A percentile compares a stretch with the other conserved stretches of the same genome.
phyloP scores from a whole-genome alignment of 2,329 filamentous ascomycete species.

The Ceratocystis harringtonii region DNA sequence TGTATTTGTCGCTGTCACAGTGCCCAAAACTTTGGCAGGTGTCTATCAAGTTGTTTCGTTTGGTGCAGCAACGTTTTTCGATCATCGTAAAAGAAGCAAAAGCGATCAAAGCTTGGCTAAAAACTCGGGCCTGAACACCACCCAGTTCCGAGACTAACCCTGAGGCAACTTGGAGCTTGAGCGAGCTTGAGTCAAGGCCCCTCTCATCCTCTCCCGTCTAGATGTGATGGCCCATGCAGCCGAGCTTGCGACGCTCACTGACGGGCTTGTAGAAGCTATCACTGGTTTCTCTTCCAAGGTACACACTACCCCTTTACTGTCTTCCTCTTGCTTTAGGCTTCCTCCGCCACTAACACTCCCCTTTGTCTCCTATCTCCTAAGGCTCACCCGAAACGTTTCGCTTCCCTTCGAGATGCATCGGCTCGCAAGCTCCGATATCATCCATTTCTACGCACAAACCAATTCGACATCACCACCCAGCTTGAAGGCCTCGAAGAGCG shows the following conservation, averaged over 20 bases:
- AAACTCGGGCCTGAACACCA: too few relatives aligned
- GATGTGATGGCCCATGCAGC: slow-evolving; percentile 54
- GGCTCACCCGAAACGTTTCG: slow-evolving; percentile 24
- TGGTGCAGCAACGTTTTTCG: too few relatives aligned
- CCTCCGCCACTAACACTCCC: background rate
- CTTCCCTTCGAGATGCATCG: slow-evolving; percentile 18
- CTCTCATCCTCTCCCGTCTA: slow-evolving; percentile 6
- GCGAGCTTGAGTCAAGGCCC: too few relatives aligned
- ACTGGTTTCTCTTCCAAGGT: slow-evolving; percentile 41
- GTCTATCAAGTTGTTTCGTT: too few relatives aligned
- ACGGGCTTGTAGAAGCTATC: slow-evolving; percentile 54
- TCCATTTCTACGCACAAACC: slow-evolving; percentile 52
- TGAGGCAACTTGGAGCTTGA: too few relatives aligned
- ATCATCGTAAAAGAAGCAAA: too few relatives aligned
- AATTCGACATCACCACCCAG: slow-evolving; percentile 53
- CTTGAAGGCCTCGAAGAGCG: slow-evolving; percentile 70
- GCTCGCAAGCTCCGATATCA: slow-evolving; percentile 34
- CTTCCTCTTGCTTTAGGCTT: background rate
- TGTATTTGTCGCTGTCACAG: too few relatives aligned
- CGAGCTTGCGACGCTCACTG: slow-evolving; percentile 47
- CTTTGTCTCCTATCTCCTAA: background rate
- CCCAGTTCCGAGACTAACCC: background rate
- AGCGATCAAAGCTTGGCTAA: too few relatives aligned
- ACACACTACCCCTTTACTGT: slow-evolving; percentile 22
- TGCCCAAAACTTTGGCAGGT: too few relatives aligned